Evolutionary conservation across 2,329 filamentous ascomycete species (phyloP).

Genomic region (Apiospora pterosperma): DNA sequence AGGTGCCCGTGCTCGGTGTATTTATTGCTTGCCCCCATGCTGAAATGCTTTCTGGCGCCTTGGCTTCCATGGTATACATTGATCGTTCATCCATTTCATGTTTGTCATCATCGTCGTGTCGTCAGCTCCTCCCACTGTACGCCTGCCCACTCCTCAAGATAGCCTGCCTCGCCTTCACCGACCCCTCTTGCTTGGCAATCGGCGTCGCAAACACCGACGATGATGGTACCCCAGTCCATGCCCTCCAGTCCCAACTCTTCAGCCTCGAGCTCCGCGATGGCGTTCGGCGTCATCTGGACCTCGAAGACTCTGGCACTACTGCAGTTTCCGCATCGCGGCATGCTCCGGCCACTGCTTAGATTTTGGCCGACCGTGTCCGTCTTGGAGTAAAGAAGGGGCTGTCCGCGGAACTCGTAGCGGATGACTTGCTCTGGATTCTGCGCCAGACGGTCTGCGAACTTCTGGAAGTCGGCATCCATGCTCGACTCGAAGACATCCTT

Average conservation of each 20-base stretch:
- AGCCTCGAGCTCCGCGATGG: constrained; percentile 83
- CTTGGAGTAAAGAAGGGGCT: constrained; percentile 77
- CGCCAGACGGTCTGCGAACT: constrained; percentile 72
- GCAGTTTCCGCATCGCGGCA: constrained; percentile 77
- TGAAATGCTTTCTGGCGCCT: not conserved
- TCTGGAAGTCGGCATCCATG: constrained; percentile 74
- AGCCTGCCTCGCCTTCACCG: constrained; percentile 63
- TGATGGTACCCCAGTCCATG: constrained; percentile 97
- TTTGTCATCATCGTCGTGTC: constrained; percentile 17
- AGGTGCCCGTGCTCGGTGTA: too few species aligned
- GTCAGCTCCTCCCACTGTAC: constrained; percentile 91
- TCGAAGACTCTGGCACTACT: constrained; percentile 78
- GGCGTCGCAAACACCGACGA: constrained; percentile 77
- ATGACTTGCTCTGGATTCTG: constrained; percentile 83
- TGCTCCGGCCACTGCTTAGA: constrained; percentile 38
- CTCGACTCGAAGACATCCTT: constrained; percentile 69
- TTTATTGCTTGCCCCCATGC: not conserved
- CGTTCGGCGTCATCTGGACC: constrained; percentile 85
- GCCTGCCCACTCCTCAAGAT: constrained; percentile 93
- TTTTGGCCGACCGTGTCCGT: constrained; percentile 69
- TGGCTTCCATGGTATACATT: not conserved
- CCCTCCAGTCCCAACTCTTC: constrained; percentile 71
- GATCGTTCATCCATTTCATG: not conserved
- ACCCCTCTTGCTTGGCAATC: constrained; percentile 68
- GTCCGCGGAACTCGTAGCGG: constrained; percentile 72